These are phyloP conservation scores for Phlebopus sp. DNA, from an alignment of 1,284 basidiomycete species.

Conservation along the genomic window DNA sequence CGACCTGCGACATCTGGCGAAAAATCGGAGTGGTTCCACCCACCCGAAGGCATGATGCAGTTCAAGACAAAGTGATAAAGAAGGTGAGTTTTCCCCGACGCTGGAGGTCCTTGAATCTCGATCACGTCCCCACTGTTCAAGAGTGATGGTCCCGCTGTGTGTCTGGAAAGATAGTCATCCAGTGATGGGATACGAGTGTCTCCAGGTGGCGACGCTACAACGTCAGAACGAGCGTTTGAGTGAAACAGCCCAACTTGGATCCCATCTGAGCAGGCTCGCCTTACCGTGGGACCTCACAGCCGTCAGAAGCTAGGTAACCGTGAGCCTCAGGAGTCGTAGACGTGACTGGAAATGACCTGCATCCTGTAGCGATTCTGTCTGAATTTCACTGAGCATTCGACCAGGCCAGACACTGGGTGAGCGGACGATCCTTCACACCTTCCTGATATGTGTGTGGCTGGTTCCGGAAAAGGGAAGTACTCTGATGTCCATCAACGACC, in stretches of 20 bases:
- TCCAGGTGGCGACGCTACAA: conserved; percentile 25
- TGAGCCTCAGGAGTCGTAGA: conserved; percentile 14
- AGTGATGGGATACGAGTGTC: conserved; percentile 26
- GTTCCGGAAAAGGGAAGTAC: background rate
- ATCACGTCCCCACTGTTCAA: conserved; percentile 48
- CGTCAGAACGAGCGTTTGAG: background rate
- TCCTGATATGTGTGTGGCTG: background rate
- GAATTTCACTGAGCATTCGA: conserved; percentile 30
- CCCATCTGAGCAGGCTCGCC: conserved; percentile 1
- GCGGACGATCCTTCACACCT: background rate
- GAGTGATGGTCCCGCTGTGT: conserved; percentile 13
- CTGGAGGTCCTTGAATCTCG: conserved; percentile 71
- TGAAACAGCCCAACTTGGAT: background rate
- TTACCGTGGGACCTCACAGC: conserved; percentile 19
- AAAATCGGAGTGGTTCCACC: conserved; percentile 16
- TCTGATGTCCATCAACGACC: background rate
- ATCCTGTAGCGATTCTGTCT: conserved; percentile 46
- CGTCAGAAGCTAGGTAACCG: conserved; percentile 18
- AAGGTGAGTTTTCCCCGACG: conserved; percentile 73
- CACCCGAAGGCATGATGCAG: conserved; percentile 51
- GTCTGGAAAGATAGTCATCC: background rate
- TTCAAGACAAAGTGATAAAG: conserved; percentile 62
- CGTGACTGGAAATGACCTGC: conserved; percentile 30
- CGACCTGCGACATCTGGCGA: conserved; percentile 48
- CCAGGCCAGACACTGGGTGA: background rate